Conservation (phyloP, 495 filamentous ascomycete species). For the Penicillium atrosanguineum region DNA sequence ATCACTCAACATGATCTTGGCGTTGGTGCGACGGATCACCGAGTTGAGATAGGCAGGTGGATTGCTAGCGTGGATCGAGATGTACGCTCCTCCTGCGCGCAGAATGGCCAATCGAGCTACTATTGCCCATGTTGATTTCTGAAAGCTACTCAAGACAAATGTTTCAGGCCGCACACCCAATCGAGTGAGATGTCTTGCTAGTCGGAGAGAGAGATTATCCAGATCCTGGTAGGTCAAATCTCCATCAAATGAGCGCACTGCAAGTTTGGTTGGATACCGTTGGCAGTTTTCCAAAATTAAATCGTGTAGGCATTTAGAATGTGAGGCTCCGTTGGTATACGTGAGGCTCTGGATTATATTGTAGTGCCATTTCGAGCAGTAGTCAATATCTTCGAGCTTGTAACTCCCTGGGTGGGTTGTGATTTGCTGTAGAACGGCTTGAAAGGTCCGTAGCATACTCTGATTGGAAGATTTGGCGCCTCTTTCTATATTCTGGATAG, state of each 20-base stretch:
- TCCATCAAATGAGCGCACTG: constrained; percentile 19
- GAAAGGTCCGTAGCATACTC: too few species aligned
- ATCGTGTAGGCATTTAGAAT: background rate
- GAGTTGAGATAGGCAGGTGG: constrained; percentile 5
- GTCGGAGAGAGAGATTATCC: constrained; percentile 5
- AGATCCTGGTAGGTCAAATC: constrained; percentile 19
- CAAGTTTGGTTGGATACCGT: background rate
- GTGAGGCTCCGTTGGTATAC: too few species aligned
- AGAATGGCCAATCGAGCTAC: constrained; percentile 44
- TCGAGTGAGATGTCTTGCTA: constrained; percentile 12
- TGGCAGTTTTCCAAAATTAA: background rate
- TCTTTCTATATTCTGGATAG: too few species aligned
- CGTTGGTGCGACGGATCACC: constrained; percentile 1
- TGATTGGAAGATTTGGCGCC: too few species aligned
- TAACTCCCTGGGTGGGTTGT: too few species aligned
- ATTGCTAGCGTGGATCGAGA: constrained; percentile 9
- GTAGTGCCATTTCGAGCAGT: too few species aligned
- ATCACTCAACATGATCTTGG: constrained; percentile 6
- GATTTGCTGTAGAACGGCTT: too few species aligned
- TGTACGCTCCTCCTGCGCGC: constrained; percentile 45
- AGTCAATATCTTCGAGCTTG: too few species aligned
- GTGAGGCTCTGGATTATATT: too few species aligned
- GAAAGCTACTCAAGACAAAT: constrained; percentile 51
- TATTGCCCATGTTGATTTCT: constrained; percentile 51
- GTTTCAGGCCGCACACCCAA: constrained; percentile 34